Evolutionary conservation across 2,329 filamentous ascomycete genomes (phyloP).

Genomic region (Triangularia verruculosa): DNA sequence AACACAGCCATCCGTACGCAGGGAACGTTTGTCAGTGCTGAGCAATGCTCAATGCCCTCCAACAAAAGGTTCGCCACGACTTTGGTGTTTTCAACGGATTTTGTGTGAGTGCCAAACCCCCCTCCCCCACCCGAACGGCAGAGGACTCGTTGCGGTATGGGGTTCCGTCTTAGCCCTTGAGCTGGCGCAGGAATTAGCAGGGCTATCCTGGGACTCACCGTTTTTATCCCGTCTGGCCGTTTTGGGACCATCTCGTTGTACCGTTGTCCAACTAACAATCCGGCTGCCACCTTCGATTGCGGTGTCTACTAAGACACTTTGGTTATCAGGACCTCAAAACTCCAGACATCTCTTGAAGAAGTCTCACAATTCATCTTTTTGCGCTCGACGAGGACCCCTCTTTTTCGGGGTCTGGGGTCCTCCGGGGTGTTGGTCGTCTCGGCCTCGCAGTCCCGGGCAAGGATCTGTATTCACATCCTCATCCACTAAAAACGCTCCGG

Average conservation of each 20-base stretch:
- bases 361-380: neutral
- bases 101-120: neutral
- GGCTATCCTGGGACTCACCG: neutral
- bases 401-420: conserved; percentile 7
- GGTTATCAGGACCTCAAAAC: neutral
- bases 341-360: neutral
- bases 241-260: neutral
- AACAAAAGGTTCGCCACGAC: neutral
- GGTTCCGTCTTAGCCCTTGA: conserved; percentile 4
- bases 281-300: neutral
- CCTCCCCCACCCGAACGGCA: neutral
- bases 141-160: conserved; percentile 1
- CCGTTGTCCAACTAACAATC: neutral
- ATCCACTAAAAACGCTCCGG: neutral
- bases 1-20: neutral
- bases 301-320: neutral
- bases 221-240: neutral
- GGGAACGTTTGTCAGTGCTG: neutral
- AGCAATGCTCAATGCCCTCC: neutral
- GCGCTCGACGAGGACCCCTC: neutral
- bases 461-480: conserved; percentile 18
- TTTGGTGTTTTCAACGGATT: neutral
- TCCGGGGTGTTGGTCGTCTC: neutral
- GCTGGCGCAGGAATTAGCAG: neutral
- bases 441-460: conserved; percentile 3